A percentile compares a stretch with the other conserved stretches of the same genome.
Evolutionary conservation across 2,329 filamentous ascomycete genomes (phyloP).

Genomic region (Colletotrichum liriopes): DNA sequence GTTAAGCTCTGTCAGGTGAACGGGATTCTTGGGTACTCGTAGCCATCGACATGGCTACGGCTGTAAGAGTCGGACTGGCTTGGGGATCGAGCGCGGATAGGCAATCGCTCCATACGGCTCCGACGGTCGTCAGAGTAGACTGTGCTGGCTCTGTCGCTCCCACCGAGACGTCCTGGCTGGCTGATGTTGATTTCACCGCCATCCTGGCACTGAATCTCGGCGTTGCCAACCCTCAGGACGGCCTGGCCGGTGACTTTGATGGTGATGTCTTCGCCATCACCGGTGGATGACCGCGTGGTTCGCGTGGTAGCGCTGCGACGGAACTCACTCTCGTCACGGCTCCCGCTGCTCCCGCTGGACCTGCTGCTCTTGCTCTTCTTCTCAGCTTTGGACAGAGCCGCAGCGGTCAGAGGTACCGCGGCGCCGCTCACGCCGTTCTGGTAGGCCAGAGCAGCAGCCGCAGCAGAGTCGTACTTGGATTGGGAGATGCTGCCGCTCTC

Average conservation of each 20-base stretch:
- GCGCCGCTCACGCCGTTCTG: slow-evolving; percentile 67
- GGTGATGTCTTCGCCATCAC: slow-evolving; percentile 70
- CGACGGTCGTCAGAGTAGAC: slow-evolving; percentile 66
- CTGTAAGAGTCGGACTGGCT: slow-evolving; percentile 67
- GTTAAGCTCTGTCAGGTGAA: slow-evolving; percentile 34
- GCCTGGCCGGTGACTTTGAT: slow-evolving; percentile 72
- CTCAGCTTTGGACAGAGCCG: slow-evolving; percentile 67
- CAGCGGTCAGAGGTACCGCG: slow-evolving; percentile 68
- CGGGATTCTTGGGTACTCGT: slow-evolving; percentile 43
- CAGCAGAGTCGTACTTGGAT: slow-evolving; percentile 61
- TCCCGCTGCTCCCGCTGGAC: slow-evolving; percentile 72
- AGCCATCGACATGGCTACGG: slow-evolving; percentile 46
- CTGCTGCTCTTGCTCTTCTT: slow-evolving; percentile 66
- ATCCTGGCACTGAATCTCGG: slow-evolving; percentile 72
- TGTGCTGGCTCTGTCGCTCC: slow-evolving; percentile 68
- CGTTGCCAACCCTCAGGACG: slow-evolving; percentile 69
- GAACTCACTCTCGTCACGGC: slow-evolving; percentile 76
- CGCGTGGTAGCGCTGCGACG: slow-evolving; percentile 74
- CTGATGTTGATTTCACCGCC: slow-evolving; percentile 74
- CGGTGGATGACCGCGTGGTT: slow-evolving; percentile 67
- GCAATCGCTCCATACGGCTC: slow-evolving; percentile 61
- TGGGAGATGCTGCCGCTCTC: slow-evolving; percentile 55
- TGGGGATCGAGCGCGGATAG: slow-evolving; percentile 61
- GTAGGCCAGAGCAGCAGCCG: slow-evolving; percentile 63
- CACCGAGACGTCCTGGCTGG: slow-evolving; percentile 56